These are phyloP conservation scores for Glonium stellatum DNA, from an alignment of 495 filamentous ascomycete species.

Conservation along the genomic window DNA sequence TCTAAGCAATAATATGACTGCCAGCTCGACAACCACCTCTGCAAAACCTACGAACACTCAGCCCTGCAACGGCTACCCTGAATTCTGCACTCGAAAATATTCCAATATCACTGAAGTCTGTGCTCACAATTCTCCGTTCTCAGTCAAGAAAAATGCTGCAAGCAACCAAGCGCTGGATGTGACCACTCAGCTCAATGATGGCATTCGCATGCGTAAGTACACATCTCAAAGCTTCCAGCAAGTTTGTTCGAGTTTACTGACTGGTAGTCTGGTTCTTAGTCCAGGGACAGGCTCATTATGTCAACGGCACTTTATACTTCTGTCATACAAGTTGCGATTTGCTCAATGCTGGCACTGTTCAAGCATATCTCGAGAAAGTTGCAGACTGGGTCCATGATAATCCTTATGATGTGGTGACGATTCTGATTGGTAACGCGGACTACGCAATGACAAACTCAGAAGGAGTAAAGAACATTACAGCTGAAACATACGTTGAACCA, in stretches of 20 bases:
- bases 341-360: conserved; percentile 69
- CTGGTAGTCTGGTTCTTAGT: conserved; percentile 39
- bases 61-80: conserved; percentile 81
- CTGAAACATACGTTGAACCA: conserved; percentile 39
- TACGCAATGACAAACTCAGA: conserved; percentile 12
- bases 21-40: conserved; percentile 19
- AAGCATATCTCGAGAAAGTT: conserved; percentile 64
- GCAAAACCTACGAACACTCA: conserved; percentile 32
- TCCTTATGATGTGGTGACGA: conserved; percentile 86
- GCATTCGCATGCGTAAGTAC: conserved; percentile 66
- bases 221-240: not conserved
- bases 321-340: conserved; percentile 76
- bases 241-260: not conserved
- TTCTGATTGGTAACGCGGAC: conserved; percentile 80
- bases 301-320: conserved; percentile 53
- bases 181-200: conserved; percentile 71
- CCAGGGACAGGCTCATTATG: conserved; percentile 75
- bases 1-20: conserved; percentile 10
- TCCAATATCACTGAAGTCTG: conserved; percentile 85
- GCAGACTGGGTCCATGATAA: conserved; percentile 65
- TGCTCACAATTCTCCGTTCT: conserved; percentile 84
- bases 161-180: conserved; percentile 72
- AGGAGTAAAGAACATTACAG: conserved; percentile 19
- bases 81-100: conserved; percentile 74
- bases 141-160: conserved; percentile 56